A percentile compares a stretch with the other conserved stretches of the same genome.
Conservation (phyloP, 2,329 filamentous ascomycete species). For the Microdochium nivale region DNA sequence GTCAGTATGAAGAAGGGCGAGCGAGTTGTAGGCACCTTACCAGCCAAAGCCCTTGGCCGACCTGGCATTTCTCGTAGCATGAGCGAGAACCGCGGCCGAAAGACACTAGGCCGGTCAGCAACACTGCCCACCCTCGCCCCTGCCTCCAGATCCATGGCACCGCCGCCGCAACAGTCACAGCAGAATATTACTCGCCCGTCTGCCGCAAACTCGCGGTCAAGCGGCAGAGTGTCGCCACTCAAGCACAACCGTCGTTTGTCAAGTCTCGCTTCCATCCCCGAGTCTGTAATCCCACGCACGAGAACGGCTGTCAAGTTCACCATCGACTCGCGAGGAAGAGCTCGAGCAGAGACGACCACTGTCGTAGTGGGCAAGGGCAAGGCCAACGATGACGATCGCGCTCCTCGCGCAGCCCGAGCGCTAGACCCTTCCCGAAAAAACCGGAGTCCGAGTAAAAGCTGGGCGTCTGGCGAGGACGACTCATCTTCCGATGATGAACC, state of each 20-base stretch:
- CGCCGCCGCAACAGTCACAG: constrained; percentile 17
- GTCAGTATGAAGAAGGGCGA: constrained; percentile 32
- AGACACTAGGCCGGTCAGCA: constrained; percentile 26
- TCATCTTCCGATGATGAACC: constrained; percentile 57
- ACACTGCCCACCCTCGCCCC: constrained; percentile 38
- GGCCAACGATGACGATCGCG: constrained; percentile 9
- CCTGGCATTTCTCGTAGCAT: constrained; percentile 44
- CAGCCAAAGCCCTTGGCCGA: constrained; percentile 37
- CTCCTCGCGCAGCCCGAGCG: constrained; percentile 5
- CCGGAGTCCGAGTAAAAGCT: constrained; percentile 18
- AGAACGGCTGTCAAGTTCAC: constrained; percentile 53
- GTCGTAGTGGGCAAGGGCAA: constrained; percentile 26
- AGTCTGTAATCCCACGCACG: constrained; percentile 34
- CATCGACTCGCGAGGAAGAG: constrained; percentile 53
- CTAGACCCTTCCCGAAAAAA: not conserved
- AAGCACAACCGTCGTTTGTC: constrained; percentile 42
- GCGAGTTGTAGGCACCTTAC: constrained; percentile 36
- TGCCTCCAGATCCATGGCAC: constrained; percentile 19
- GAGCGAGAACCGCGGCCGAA: constrained; percentile 44
- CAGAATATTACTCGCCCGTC: constrained; percentile 19
- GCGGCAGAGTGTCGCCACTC: constrained; percentile 42
- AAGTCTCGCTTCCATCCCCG: constrained; percentile 49
- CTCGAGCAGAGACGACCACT: constrained; percentile 43
- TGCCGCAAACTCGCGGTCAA: constrained; percentile 25
- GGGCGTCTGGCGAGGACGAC: constrained; percentile 40